Percentiles rank a stretch among this genome's conserved stretches.
Conservation (phyloP, 2,329 filamentous ascomycete species). For the Ramichloridium luteum region DNA sequence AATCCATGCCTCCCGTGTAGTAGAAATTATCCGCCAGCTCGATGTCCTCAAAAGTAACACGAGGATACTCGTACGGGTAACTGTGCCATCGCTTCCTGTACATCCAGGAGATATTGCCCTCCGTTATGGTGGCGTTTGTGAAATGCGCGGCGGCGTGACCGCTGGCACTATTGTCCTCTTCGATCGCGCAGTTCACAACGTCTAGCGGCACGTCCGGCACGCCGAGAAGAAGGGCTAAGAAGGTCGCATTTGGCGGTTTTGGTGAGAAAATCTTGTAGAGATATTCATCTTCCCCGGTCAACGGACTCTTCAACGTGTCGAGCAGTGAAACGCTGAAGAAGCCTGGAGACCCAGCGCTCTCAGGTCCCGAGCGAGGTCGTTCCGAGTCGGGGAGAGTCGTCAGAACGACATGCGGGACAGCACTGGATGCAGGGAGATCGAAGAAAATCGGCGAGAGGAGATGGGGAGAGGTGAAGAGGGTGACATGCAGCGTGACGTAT, state of each 20-base stretch:
- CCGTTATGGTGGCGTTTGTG: conserved; percentile 16
- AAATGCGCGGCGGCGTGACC: conserved; percentile 12
- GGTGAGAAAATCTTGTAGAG: conserved; percentile 59
- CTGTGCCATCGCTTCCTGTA: conserved; percentile 67
- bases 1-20: conserved; percentile 64
- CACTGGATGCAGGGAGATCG: conserved; percentile 44
- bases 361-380: conserved; percentile 33
- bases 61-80: conserved; percentile 75
- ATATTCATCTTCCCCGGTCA: conserved; percentile 32
- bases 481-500: conserved; percentile 79
- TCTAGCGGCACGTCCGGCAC: conserved; percentile 8
- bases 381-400: conserved; percentile 63
- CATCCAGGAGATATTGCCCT: conserved; percentile 56
- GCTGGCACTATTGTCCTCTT: conserved; percentile 17
- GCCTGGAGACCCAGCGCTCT: conserved; percentile 56
- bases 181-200: too few relatives aligned
- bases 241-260: conserved; percentile 32
- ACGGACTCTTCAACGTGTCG: conserved; percentile 45
- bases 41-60: conserved; percentile 76
- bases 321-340: conserved; percentile 83
- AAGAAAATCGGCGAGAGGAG: conserved; percentile 64
- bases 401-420: conserved; percentile 62
- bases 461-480: conserved; percentile 69
- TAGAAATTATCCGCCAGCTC: conserved; percentile 54
- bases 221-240: conserved; percentile 39